Conservation (phyloP, 2,329 filamentous ascomycete genomes). For the Penicillium sp. region DNA sequence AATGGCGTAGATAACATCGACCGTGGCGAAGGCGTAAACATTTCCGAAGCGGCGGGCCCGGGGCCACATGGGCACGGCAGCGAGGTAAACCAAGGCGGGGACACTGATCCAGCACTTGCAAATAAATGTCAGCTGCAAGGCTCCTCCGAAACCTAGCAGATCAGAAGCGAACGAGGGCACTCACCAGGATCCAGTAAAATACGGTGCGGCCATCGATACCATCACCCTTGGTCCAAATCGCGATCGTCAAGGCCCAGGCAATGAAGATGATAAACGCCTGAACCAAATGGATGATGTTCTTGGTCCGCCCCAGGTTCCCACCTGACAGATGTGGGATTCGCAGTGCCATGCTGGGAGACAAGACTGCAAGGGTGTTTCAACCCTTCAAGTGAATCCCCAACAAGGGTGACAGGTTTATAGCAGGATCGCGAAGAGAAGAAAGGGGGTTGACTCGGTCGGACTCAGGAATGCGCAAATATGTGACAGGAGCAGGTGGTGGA, state of each 20-base stretch:
- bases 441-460: not conserved
- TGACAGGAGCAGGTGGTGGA: not conserved
- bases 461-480: constrained; percentile 1
- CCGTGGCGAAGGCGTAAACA: constrained; percentile 54
- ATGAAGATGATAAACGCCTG: constrained; percentile 57
- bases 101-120: constrained; percentile 56
- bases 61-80: constrained; percentile 58
- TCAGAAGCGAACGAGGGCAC: constrained; percentile 14
- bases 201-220: constrained; percentile 52
- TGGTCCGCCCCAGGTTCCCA: constrained; percentile 51
- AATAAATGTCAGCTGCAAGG: constrained; percentile 7
- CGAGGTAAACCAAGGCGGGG: constrained; percentile 56
- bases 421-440: not conserved
- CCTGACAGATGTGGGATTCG: constrained; percentile 28
- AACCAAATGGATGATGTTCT: constrained; percentile 51
- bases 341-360: constrained; percentile 18
- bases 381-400: constrained; percentile 6
- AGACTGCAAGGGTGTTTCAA: constrained; percentile 22
- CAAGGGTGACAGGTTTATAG: not conserved
- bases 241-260: constrained; percentile 54
- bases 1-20: constrained; percentile 53
- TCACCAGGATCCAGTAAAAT: constrained; percentile 57
- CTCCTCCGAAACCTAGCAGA: not conserved
- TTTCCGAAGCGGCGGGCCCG: constrained; percentile 56
- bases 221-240: constrained; percentile 54